Percentiles rank a stretch among this genome's conserved stretches.
These are phyloP conservation scores for Saitozyma sp. DNA, from an alignment of 768 basidiomycete species.

Conservation along the genomic window DNA sequence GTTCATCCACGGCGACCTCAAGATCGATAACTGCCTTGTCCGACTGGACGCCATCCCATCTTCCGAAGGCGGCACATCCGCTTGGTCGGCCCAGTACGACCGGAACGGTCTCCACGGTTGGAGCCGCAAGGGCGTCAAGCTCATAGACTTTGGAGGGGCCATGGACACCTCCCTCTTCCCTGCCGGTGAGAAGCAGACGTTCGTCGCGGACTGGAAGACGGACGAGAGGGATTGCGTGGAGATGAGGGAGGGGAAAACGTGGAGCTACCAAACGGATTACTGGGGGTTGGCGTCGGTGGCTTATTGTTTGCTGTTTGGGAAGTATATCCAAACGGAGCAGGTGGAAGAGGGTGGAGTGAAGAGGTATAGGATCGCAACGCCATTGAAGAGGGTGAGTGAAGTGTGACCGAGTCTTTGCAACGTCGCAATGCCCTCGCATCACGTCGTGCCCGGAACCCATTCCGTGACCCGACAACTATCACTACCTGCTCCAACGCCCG, in stretches of 20 bases:
- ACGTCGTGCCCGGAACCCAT: no score
- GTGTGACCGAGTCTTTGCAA: no score
- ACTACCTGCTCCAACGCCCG: no score
- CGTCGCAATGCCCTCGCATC: no score
- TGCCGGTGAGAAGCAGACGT: conserved; percentile 63
- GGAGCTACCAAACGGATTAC: conserved; percentile 96
- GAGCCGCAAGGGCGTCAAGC: conserved; percentile 78
- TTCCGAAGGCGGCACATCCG: conserved; percentile 66
- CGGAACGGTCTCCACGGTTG: conserved; percentile 79
- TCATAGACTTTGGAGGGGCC: conserved; percentile 97
- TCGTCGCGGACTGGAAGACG: conserved; percentile 80
- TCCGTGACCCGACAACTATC: no score
- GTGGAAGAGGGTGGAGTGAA: conserved; percentile 44
- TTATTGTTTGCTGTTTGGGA: conserved; percentile 94
- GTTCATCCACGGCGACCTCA: conserved; percentile 96
- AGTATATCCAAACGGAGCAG: conserved; percentile 79
- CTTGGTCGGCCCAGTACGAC: conserved; percentile 76
- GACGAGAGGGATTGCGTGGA: conserved; percentile 92
- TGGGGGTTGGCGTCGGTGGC: conserved; percentile 91
- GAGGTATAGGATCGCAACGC: conserved; percentile 31
- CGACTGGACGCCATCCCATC: conserved; percentile 67
- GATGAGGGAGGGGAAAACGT: conserved; percentile 75
- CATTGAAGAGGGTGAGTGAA: conserved; percentile 47
- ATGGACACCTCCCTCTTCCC: conserved; percentile 85
- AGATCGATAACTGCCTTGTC: conserved; percentile 98